These are phyloP conservation scores for Anastatica hierochuntica DNA, from an alignment of 345 rosid genomes.

Conservation along the genomic window DNA sequence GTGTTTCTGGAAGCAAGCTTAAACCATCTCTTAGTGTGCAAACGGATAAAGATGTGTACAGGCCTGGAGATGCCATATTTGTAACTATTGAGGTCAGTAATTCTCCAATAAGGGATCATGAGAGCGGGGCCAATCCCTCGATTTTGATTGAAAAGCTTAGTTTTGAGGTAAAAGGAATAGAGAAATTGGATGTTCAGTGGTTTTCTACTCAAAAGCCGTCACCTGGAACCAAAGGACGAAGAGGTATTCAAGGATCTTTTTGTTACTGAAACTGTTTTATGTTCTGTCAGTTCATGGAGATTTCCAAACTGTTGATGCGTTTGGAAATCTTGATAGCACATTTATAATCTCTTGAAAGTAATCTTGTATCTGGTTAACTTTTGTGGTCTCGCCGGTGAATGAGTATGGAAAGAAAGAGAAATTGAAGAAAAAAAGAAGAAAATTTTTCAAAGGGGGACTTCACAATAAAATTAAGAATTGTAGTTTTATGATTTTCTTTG, in stretches of 20 bases:
- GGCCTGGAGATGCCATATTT: slow-evolving; percentile 72
- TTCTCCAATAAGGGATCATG: slow-evolving; percentile 20
- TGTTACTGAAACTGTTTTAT: slow-evolving; percentile 5
- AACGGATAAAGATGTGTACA: slow-evolving; percentile 68
- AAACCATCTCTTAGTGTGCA: slow-evolving; percentile 45
- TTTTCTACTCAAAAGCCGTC: slow-evolving; percentile 60
- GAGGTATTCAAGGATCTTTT: slow-evolving; percentile 38
- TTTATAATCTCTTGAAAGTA: not conserved
- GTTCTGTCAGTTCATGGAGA: not conserved
- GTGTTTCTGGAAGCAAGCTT: slow-evolving; percentile 23
- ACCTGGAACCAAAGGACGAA: slow-evolving; percentile 50
- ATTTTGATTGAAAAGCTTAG: slow-evolving; percentile 67
- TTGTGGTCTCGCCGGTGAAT: not conserved
- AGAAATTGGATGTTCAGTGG: slow-evolving; percentile 79
- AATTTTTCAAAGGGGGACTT: not conserved
- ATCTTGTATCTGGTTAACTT: slow-evolving; percentile 4
- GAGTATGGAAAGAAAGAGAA: not conserved
- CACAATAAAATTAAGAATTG: not conserved
- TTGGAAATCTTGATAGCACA: slow-evolving; percentile 5
- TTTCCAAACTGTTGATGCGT: not conserved
- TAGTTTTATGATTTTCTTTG: not conserved
- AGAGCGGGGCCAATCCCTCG: slow-evolving; percentile 23
- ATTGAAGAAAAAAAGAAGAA: not conserved
- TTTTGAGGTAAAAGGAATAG: slow-evolving; percentile 73
- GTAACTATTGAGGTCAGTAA: slow-evolving; percentile 57